Evolutionary conservation across 2,329 filamentous ascomycete genomes (phyloP).

Genomic region (Colletotrichum orchidophilum): DNA sequence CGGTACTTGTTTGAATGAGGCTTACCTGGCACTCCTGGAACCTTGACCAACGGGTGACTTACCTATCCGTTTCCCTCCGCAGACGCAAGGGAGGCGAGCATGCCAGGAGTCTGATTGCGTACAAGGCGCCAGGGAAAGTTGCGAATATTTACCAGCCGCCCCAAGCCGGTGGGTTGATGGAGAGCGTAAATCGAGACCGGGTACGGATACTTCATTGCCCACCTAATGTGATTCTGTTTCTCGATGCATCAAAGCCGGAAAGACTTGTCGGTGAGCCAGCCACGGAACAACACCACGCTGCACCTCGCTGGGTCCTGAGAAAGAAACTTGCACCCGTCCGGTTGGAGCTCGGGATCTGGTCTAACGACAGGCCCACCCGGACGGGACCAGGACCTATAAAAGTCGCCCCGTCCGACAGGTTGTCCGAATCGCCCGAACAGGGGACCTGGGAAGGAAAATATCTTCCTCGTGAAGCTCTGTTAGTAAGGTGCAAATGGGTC

Average conservation of each 20-base stretch:
- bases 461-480: background rate
- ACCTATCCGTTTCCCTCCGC: no score
- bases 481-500: background rate
- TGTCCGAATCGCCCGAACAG: conserved; percentile 30
- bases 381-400: conserved; percentile 28
- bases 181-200: background rate
- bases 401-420: conserved; percentile 28
- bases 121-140: background rate
- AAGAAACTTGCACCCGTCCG: conserved; percentile 18
- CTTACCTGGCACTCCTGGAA: conserved; percentile 8
- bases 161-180: background rate
- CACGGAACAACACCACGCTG: conserved; percentile 15
- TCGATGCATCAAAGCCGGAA: conserved; percentile 1
- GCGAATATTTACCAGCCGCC: background rate
- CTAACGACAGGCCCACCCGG: conserved; percentile 21
- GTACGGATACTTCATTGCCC: background rate
- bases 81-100: conserved; percentile 27
- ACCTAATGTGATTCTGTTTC: conserved; percentile 8
- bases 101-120: conserved; percentile 15
- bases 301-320: conserved; percentile 19
- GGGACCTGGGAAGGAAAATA: conserved; percentile 5
- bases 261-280: background rate
- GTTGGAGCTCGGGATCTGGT: conserved; percentile 31
- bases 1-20: conserved; percentile 16
- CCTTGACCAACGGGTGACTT: conserved; percentile 4